A percentile compares a stretch with the other conserved stretches of the same genome.
These are phyloP conservation scores for Esteya vermicola DNA, from an alignment of 2,329 filamentous ascomycete genomes.

Conservation along the genomic window DNA sequence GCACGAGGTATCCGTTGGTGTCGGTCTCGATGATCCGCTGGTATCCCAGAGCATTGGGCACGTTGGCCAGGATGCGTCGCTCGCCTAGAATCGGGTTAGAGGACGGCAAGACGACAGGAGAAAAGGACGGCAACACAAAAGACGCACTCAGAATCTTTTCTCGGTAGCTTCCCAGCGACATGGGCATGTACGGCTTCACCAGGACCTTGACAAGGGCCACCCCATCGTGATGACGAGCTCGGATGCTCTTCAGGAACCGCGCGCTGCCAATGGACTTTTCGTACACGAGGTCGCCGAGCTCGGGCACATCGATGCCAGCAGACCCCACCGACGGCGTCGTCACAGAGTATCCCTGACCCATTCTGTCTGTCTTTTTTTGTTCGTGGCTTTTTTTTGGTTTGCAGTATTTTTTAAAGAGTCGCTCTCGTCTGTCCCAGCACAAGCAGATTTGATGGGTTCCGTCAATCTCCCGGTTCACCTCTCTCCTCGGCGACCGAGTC, in stretches of 20 bases:
- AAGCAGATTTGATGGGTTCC: too few relatives aligned
- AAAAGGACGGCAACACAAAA: background rate
- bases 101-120: background rate
- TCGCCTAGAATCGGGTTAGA: conserved; percentile 42
- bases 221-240: conserved; percentile 79
- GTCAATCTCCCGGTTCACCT: too few relatives aligned
- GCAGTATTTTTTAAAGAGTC: too few relatives aligned
- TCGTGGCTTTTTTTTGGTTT: background rate
- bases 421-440: too few relatives aligned
- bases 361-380: conserved; percentile 21
- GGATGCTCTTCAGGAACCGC: conserved; percentile 92
- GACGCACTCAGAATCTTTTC: conserved; percentile 57
- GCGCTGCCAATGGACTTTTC: conserved; percentile 85
- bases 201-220: conserved; percentile 89
- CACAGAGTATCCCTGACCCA: conserved; percentile 96
- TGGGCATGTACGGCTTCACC: conserved; percentile 76
- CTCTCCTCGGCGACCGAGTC: too few relatives aligned
- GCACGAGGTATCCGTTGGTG: conserved; percentile 81
- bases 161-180: conserved; percentile 69
- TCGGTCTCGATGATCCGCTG: conserved; percentile 85
- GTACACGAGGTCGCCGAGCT: conserved; percentile 80
- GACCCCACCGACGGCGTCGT: conserved; percentile 83
- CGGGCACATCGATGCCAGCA: conserved; percentile 84
- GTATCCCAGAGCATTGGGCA: conserved; percentile 84
- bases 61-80: conserved; percentile 60